Evolutionary conservation across 176 grass and related monocot species (phyloP), one percentile per base, ranked within the genome.

Genomic region (Carex parvula): DNA sequence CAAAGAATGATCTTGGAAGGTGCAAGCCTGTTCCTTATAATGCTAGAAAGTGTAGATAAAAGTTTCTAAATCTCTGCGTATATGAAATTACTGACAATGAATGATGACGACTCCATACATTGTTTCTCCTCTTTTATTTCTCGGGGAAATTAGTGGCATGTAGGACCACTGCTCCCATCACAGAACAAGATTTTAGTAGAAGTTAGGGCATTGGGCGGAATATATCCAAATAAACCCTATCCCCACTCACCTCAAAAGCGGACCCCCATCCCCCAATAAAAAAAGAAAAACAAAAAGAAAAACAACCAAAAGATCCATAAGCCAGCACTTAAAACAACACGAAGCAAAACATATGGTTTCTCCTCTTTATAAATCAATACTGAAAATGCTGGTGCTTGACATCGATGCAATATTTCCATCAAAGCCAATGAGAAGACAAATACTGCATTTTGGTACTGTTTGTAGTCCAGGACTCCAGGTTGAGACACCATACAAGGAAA

Each of bases 71-170:
- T 33, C 46, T 83, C 48, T 72, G 14, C 15, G 33, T 52, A 8
- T 64, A 26, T 80, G 80, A 82, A 85, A 90, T 9, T 32, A 26
- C 46, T 30, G 72, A 54, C 48, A 32, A 30, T 54, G 72, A 53
- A 16, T 76, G 46, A 7, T 32, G 48, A 76, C 17, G 46, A 54
- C 4, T 75, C 18, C 10, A 54, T 75, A 75, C 50, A 55, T 52
- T 26, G 4, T 24, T 52, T 73, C 70, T 50, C 18, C 18, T 73
- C 42, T 13, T 50, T 73, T 48, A 13, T 62, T 10, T 24, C 22
- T 62, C 2, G 8, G 2, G 6, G 60, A 26, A 26, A 3, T 68
- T 39, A 37, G 30, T 68, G 30, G 65, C 4, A 9, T 50, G 8
- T 22, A 73, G 11, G 69, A 72, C 69, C 18, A 0, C 18, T 73